Evolutionary conservation across 768 basidiomycete species (phyloP).

Genomic region (Suillus paluster): DNA sequence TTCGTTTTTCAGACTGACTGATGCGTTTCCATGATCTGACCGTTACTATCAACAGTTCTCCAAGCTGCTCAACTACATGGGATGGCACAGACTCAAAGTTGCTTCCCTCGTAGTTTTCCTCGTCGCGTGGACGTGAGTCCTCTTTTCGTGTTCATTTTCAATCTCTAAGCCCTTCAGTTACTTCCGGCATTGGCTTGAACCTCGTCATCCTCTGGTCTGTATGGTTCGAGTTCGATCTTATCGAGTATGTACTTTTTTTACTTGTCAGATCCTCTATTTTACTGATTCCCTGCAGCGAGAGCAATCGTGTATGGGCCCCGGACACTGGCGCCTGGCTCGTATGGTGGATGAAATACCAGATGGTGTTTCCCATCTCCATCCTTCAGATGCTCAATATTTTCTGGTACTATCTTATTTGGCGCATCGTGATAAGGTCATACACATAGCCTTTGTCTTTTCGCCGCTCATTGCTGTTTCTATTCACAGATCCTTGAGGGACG

Average conservation of each 20-base stretch:
- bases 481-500: conserved; percentile 56
- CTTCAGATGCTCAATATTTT: conserved; percentile 89
- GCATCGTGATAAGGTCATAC: conserved; percentile 74
- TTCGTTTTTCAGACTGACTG: conserved; percentile 40
- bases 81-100: conserved; percentile 64
- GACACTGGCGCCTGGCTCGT: conserved; percentile 69
- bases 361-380: conserved; percentile 73
- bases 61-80: conserved; percentile 89
- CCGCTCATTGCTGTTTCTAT: conserved; percentile 12
- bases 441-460: not conserved
- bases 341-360: conserved; percentile 82
- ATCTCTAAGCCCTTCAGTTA: conserved; percentile 56
- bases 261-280: conserved; percentile 3
- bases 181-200: conserved; percentile 92
- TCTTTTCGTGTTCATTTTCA: not conserved
- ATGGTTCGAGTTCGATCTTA: conserved; percentile 73
- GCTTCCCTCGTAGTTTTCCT: conserved; percentile 69
- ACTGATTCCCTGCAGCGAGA: conserved; percentile 45
- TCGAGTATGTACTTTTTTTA: conserved; percentile 63
- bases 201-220: conserved; percentile 86
- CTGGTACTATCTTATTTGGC: conserved; percentile 88
- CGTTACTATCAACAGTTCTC: conserved; percentile 54
- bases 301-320: conserved; percentile 60
- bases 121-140: conserved; percentile 78
- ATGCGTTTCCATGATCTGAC: not conserved